Evolutionary conservation across 192 early-diverging fungal species (phyloP).

Genomic region (Martensiomyces pterosporus): DNA sequence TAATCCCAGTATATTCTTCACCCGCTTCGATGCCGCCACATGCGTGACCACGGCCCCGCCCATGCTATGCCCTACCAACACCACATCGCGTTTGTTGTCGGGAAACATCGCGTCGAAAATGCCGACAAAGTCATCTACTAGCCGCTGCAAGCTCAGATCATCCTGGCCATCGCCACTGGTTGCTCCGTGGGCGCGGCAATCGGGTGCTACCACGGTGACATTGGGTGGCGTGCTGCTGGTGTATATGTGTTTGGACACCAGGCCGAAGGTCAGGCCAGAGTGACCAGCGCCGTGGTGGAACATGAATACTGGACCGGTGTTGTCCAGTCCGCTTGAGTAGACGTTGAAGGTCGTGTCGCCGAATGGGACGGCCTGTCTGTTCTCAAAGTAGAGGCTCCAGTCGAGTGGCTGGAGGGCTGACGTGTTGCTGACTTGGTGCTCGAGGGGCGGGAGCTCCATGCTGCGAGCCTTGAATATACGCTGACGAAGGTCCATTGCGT

Average conservation of each 20-base stretch:
- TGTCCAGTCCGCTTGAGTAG: slow-evolving; percentile 20
- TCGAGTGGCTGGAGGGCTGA: slow-evolving; percentile 32
- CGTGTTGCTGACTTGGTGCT: slow-evolving; percentile 5
- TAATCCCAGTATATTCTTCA: slow-evolving; percentile 57
- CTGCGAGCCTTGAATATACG: slow-evolving; percentile 46
- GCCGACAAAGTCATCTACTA: slow-evolving; percentile 57
- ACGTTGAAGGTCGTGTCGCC: slow-evolving; percentile 48
- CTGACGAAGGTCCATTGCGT: too few relatives aligned
- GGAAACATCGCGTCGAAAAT: slow-evolving; percentile 50
- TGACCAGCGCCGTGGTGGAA: slow-evolving; percentile 81
- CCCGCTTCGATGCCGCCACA: slow-evolving; percentile 49
- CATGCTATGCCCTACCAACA: slow-evolving; percentile 83
- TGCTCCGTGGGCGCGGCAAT: slow-evolving; percentile 71
- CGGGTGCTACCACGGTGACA: slow-evolving; percentile 55
- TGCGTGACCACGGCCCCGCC: slow-evolving; percentile 73
- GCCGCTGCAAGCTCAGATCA: slow-evolving; percentile 53
- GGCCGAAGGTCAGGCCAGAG: slow-evolving; percentile 63
- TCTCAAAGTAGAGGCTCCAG: slow-evolving; percentile 59
- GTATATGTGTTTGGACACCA: slow-evolving; percentile 54
- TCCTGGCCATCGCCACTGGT: slow-evolving; percentile 43
- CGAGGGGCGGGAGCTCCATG: slow-evolving; percentile 24
- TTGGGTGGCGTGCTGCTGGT: slow-evolving; percentile 29
- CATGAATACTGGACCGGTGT: slow-evolving; percentile 61
- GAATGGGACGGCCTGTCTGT: slow-evolving; percentile 24
- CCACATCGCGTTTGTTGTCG: slow-evolving; percentile 49